These are phyloP conservation scores for Fulvia fulva DNA, from an alignment of 2,329 filamentous ascomycete species.

Conservation along the genomic window DNA sequence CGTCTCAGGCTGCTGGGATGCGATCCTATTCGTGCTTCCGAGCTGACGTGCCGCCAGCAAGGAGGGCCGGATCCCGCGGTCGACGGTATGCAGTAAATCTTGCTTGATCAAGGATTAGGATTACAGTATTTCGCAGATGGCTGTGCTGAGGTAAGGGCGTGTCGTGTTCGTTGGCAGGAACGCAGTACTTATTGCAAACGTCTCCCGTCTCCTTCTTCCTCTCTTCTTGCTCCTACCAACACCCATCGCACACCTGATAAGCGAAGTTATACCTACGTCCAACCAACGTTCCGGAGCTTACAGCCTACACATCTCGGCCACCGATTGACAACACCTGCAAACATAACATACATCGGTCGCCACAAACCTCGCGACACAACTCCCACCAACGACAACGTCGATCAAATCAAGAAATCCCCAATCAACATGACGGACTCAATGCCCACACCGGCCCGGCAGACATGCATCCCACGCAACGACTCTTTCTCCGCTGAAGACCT, in stretches of 20 bases:
- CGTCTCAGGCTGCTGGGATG: neutral
- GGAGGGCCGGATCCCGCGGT: constrained; percentile 12
- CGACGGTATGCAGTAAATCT: neutral
- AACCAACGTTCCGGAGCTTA: neutral
- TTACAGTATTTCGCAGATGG: constrained; percentile 2
- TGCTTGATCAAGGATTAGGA: too few species aligned
- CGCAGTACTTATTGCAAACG: constrained; percentile 9
- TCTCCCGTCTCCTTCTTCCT: constrained; percentile 1
- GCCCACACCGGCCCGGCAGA: constrained; percentile 25
- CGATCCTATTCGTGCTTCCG: constrained; percentile 3
- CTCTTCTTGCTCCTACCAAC: neutral
- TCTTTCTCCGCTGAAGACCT: constrained; percentile 35
- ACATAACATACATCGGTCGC: neutral
- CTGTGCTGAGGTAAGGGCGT: constrained; percentile 5
- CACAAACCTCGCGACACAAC: neutral
- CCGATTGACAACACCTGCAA: neutral
- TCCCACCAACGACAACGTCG: constrained; percentile 1
- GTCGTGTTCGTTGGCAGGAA: neutral
- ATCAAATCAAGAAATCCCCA: constrained; percentile 7
- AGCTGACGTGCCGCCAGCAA: neutral
- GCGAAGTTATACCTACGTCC: neutral
- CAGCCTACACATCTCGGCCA: neutral
- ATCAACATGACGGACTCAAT: constrained; percentile 33
- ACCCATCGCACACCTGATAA: neutral
- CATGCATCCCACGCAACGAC: constrained; percentile 33